Evolutionary conservation across 495 filamentous ascomycete genomes (phyloP), one percentile per base, ranked within the genome.

Genomic region (Penicillium coffeae): DNA sequence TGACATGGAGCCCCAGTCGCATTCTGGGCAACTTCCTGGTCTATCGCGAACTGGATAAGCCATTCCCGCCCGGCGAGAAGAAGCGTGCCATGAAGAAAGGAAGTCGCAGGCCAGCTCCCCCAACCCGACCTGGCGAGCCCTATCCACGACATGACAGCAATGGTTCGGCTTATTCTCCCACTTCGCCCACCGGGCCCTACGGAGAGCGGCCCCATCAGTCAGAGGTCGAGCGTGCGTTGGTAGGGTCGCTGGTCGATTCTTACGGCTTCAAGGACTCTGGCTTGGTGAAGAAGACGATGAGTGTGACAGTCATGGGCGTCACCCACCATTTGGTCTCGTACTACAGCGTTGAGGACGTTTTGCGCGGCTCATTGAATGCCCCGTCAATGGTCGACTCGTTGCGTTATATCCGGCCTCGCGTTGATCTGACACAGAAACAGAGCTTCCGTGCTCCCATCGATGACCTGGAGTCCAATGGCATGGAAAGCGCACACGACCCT

Each of bases 251-350:
- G 20, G 76, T 88, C 2, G 89, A 95, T 65, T 89, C 86, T 0
- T 95, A 95, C 62, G 83, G 81, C 18, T 96, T 95, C 77, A 92
- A 90, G 68, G 77, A 83, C 35, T 79, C 83, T 2, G 90, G 90
- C 0, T 65, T 96, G 47, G 81, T 95, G 21, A 96, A 96, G 72
- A 96, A 95, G 75, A 95, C 90, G 0, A 88, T 95, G 61, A 89
- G 83, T 47, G 79, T 96, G 20, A 83, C 76, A 2, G 77, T 87
- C 38, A 67, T 81, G 14, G 82, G 82, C 7, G 69, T 87, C 4
- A 80, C 78, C 3, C 90, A 92, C 61, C 89, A 94, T 55, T 68
- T 96, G 41, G 88, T 95, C 34, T 92, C 86, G 0, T 96, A 96
- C 63, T 96, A 95, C 71, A 87, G 72, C 32, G 73, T 90, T 19